Evolutionary conservation across 2,329 filamentous ascomycete genomes (phyloP).

Genomic region (Fusarium phyllophilum): DNA sequence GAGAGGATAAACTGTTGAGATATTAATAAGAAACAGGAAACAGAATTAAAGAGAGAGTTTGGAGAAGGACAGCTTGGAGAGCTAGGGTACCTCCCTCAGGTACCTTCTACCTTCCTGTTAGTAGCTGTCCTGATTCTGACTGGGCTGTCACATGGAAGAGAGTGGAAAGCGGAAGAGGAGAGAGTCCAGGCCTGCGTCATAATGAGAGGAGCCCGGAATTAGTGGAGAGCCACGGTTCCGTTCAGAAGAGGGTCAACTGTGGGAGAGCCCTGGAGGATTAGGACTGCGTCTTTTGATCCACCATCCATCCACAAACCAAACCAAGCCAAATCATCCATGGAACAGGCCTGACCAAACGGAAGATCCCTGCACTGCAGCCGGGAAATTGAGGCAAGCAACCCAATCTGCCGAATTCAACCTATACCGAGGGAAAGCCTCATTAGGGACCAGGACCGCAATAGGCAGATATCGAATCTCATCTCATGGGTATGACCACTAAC

Average conservation of each 20-base stretch:
- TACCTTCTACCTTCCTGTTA: background rate
- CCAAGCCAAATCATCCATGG: background rate
- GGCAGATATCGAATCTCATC: background rate
- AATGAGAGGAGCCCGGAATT: constrained; percentile 14
- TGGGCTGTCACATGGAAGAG: constrained; percentile 35
- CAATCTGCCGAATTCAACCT: background rate
- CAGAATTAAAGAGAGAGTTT: background rate
- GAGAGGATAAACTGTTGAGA: constrained; percentile 2
- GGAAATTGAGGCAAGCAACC: background rate
- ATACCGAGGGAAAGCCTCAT: background rate
- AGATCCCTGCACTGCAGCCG: constrained; percentile 30
- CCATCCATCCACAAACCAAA: background rate
- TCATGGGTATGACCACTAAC: background rate
- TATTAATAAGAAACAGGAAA: background rate
- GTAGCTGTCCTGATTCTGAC: background rate
- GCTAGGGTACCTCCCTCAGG: constrained; percentile 2
- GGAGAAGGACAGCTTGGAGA: constrained; percentile 10
- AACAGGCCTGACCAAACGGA: background rate
- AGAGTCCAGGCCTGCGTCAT: constrained; percentile 26
- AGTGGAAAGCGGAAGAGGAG: constrained; percentile 33
- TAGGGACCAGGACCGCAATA: background rate
- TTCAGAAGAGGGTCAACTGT: constrained; percentile 7
- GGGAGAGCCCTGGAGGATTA: background rate
- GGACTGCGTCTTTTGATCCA: constrained; percentile 8
- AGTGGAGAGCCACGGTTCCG: background rate